Conservation (phyloP, 106 monocot species). For the Gastrodia elata region DNA sequence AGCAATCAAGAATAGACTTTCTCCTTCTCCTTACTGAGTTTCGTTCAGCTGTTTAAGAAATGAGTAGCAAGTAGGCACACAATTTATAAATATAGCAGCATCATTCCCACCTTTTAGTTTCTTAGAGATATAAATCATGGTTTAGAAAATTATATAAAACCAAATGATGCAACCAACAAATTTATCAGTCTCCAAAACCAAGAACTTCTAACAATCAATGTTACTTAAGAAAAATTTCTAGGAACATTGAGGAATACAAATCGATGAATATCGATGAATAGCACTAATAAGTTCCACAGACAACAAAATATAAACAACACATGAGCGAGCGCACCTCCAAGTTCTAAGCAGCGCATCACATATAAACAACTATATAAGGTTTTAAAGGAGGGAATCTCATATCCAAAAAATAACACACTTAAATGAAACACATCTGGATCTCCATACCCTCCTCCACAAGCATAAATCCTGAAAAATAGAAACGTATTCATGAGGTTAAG, state of each 20-base stretch:
- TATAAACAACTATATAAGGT: slow-evolving; percentile 2
- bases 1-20: background rate
- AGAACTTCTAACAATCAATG: background rate
- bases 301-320: slow-evolving; percentile 1
- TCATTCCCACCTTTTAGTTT: background rate
- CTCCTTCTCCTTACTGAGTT: background rate
- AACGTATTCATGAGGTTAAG: background rate
- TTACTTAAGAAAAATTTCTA: background rate
- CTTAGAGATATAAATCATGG: background rate
- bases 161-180: background rate
- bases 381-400: slow-evolving; percentile 1
- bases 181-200: background rate
- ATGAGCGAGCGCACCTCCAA: background rate
- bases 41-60: background rate
- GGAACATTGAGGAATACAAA: slow-evolving; percentile 3
- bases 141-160: too few relatives aligned
- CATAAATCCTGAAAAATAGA: slow-evolving; percentile 12
- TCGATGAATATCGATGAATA: too few relatives aligned
- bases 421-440: slow-evolving; percentile 4
- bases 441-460: slow-evolving; percentile 3
- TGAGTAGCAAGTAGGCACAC: background rate
- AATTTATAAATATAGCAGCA: background rate
- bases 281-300: background rate
- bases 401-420: background rate
- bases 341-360: background rate